Percentiles rank a stretch among this genome's conserved stretches.
These are phyloP conservation scores for Pichia kluyveri DNA, from an alignment of 805 yeast genomes.

Conservation along the genomic window DNA sequence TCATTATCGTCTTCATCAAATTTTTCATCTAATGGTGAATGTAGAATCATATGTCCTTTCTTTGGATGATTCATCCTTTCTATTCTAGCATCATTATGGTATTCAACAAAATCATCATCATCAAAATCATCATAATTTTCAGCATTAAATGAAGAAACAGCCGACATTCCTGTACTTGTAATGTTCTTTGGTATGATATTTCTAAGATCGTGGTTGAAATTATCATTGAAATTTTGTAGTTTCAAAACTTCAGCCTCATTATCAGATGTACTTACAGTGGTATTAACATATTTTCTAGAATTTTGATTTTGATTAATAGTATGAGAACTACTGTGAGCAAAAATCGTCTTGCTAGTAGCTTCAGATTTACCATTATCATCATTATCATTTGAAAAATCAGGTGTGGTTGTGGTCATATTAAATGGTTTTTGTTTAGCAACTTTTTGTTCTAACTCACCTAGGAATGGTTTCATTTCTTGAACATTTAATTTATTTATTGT, in stretches of 20 bases:
- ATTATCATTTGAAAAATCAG: neutral
- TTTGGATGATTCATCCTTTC: neutral
- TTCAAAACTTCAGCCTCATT: too few species aligned
- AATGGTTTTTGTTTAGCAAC: constrained; percentile 30
- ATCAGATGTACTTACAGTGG: neutral
- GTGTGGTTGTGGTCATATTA: neutral
- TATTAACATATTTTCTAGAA: too few species aligned
- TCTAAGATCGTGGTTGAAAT: neutral
- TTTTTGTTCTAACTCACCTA: constrained; percentile 43
- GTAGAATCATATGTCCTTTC: neutral
- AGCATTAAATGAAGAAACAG: neutral
- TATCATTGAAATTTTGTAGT: neutral
- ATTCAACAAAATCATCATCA: neutral
- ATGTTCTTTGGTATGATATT: neutral
- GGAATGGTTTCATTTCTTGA: constrained; percentile 28
- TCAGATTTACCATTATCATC: neutral
- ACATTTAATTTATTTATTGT: constrained; percentile 12
- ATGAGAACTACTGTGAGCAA: too few species aligned
- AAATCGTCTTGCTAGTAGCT: too few species aligned
- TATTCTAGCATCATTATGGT: neutral
- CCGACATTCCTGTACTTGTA: neutral
- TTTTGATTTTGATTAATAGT: too few species aligned
- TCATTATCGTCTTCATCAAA: neutral
- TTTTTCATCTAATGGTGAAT: neutral
- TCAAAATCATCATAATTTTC: neutral